Percentiles rank a stretch among this genome's conserved stretches.
These are phyloP conservation scores for Stenocarpella maydis DNA, from an alignment of 2,329 filamentous ascomycete species.

Conservation along the genomic window DNA sequence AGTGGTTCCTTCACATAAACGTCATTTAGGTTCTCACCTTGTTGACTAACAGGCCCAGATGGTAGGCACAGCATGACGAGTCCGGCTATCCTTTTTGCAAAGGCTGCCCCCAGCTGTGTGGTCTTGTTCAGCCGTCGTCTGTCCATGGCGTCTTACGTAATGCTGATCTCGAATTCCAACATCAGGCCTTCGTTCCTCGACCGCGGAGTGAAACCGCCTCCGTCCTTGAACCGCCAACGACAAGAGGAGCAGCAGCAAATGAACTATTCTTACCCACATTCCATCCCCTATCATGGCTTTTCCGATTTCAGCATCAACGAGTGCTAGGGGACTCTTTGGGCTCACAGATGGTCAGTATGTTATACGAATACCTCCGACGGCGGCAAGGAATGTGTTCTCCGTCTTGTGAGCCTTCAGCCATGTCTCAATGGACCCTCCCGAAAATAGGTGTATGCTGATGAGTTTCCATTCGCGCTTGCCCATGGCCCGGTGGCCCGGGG, in stretches of 20 bases:
- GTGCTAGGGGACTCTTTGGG: background rate
- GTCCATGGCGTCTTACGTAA: background rate
- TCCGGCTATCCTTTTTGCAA: background rate
- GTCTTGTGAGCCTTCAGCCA: background rate
- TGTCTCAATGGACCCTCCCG: background rate
- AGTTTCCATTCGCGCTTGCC: background rate
- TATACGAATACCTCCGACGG: background rate
- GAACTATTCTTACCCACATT: background rate
- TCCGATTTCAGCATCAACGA: background rate
- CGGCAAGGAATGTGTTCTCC: background rate
- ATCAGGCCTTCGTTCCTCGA: background rate
- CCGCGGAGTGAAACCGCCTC: background rate
- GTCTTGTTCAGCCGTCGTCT: background rate
- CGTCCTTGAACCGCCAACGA: background rate
- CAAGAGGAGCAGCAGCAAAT: background rate
- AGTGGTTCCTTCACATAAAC: no score
- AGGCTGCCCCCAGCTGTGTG: background rate
- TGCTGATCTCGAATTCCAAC: constrained; percentile 3
- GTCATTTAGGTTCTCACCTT: background rate
- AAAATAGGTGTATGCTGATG: background rate
- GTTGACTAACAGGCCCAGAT: background rate
- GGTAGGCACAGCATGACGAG: background rate
- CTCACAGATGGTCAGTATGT: background rate
- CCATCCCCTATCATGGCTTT: background rate
- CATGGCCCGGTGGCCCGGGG: background rate